Conservation (phyloP, 2,329 filamentous ascomycete species). For the Fusarium sacchari region DNA sequence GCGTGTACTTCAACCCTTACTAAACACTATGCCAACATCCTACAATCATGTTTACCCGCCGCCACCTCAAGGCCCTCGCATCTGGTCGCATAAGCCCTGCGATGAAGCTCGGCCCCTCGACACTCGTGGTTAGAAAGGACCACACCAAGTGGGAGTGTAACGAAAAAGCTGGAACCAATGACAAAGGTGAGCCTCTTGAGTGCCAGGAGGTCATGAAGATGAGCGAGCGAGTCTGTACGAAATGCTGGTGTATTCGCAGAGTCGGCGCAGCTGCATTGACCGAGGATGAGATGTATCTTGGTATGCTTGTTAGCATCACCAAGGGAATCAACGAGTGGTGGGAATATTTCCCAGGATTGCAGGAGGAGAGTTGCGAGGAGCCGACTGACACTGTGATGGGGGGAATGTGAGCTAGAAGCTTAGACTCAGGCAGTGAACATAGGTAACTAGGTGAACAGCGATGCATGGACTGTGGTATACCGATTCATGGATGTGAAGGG, state of each 20-base stretch:
- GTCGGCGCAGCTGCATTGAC: background rate
- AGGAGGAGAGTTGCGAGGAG: background rate
- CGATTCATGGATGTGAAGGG: background rate
- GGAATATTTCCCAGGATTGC: background rate
- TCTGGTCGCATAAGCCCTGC: no score
- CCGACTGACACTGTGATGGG: background rate
- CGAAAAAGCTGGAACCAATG: background rate
- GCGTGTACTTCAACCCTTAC: no score
- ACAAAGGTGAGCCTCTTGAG: background rate
- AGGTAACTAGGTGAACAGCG: background rate
- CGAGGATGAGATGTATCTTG: background rate
- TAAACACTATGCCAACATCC: no score
- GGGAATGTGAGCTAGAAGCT: background rate
- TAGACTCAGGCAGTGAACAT: background rate
- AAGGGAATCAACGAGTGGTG: background rate
- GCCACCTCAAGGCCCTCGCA: no score
- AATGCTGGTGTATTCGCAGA: background rate
- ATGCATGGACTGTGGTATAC: background rate
- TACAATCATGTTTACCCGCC: no score
- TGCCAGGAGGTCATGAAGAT: background rate
- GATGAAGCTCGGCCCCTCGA: no score
- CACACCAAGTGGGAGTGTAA: background rate
- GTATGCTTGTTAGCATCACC: background rate
- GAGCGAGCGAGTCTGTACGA: background rate
- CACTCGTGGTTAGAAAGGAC: no score